phyloP scores from a whole-genome alignment of 2,329 filamentous ascomycete genomes.

The Mycocentrospora acerina region DNA sequence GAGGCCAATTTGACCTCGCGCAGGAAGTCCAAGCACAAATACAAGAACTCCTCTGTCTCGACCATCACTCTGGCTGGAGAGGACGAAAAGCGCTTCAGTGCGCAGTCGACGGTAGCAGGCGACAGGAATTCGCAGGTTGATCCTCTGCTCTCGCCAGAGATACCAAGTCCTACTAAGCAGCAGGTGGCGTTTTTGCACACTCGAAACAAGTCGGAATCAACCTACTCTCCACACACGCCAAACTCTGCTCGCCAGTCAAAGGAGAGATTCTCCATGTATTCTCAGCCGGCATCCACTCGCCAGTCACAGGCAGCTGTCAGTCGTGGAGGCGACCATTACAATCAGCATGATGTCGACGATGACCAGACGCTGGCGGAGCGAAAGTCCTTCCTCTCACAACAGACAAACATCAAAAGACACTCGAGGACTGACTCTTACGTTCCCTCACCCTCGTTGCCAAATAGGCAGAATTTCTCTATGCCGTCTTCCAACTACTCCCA shows the following conservation, averaged over 20 bases:
- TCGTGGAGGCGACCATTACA: slow-evolving; percentile 32
- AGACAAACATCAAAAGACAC: slow-evolving; percentile 37
- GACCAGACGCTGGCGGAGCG: slow-evolving; percentile 35
- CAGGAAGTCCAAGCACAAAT: slow-evolving; percentile 65
- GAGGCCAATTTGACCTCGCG: slow-evolving; percentile 81
- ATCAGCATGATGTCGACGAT: slow-evolving; percentile 25
- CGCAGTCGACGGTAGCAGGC: slow-evolving; percentile 44
- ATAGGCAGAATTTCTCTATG: slow-evolving; percentile 35
- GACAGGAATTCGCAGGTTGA: slow-evolving; percentile 36
- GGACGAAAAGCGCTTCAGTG: slow-evolving; percentile 66
- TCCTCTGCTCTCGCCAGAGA: slow-evolving; percentile 29
- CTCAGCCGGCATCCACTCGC: slow-evolving; percentile 36
- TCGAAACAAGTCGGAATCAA: slow-evolving; percentile 63
- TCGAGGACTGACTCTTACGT: slow-evolving; percentile 30
- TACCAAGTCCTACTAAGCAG: slow-evolving; percentile 36
- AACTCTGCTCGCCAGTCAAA: slow-evolving; percentile 57
- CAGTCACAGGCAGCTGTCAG: slow-evolving; percentile 43
- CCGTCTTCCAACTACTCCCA: slow-evolving; percentile 23
- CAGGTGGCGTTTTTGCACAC: slow-evolving; percentile 81
- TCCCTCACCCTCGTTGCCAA: slow-evolving; percentile 14
- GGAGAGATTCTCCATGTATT: slow-evolving; percentile 48
- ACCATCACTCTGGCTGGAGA: slow-evolving; percentile 44
- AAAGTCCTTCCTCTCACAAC: slow-evolving; percentile 35
- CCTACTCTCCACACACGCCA: slow-evolving; percentile 54
- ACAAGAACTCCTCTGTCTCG: slow-evolving; percentile 62